phyloP scores from a whole-genome alignment of 164 flowering plant species.

The Liriodendron chinense region DNA sequence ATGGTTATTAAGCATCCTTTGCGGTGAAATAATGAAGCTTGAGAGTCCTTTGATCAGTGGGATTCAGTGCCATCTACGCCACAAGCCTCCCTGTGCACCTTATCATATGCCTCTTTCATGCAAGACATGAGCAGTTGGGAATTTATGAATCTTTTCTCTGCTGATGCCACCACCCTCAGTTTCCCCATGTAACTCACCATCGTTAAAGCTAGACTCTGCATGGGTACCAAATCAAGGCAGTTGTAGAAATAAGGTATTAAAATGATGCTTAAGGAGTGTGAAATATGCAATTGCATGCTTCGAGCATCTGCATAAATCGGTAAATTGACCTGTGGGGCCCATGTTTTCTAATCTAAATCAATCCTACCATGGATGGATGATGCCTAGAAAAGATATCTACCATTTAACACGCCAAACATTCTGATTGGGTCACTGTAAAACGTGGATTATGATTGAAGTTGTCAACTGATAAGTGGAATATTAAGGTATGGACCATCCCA shows the following conservation, averaged over 20 bases:
- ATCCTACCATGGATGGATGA: too few relatives aligned
- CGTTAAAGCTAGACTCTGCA: background rate
- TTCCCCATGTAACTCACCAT: slow-evolving; percentile 6
- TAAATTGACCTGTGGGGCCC: background rate
- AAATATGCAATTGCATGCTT: background rate
- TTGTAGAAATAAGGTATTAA: background rate
- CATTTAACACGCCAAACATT: background rate
- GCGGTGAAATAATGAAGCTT: background rate
- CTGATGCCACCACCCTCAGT: background rate
- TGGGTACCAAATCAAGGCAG: too few relatives aligned
- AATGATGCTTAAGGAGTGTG: background rate
- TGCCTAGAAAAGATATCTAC: too few relatives aligned
- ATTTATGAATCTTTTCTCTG: slow-evolving; percentile 33
- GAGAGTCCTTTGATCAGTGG: too few relatives aligned
- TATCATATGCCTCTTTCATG: slow-evolving; percentile 28
- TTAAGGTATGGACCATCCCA: too few relatives aligned
- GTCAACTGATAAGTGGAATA: too few relatives aligned
- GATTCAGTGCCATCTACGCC: too few relatives aligned
- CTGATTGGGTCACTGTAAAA: too few relatives aligned
- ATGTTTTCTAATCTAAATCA: too few relatives aligned
- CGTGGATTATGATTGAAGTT: too few relatives aligned
- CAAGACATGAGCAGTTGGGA: slow-evolving; percentile 19
- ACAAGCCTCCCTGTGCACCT: slow-evolving; percentile 2
- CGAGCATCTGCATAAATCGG: background rate
- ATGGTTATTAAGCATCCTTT: background rate